Evolutionary conservation across 2,329 filamentous ascomycete genomes (phyloP).

Genomic region (Xylariaceae sp.): DNA sequence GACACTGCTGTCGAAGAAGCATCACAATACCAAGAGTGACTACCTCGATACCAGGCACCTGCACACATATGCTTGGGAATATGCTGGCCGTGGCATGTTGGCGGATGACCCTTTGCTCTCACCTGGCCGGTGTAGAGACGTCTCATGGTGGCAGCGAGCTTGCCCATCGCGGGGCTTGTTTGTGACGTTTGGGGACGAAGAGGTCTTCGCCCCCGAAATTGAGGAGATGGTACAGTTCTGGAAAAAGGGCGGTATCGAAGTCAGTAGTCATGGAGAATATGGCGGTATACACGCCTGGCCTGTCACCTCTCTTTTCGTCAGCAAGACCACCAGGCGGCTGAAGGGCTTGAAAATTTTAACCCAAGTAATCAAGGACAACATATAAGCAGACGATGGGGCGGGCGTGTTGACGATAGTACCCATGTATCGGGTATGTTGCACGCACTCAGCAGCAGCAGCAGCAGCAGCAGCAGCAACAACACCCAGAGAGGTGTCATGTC

Average conservation of each 20-base stretch:
- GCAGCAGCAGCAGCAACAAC: not conserved
- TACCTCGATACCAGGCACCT: constrained; percentile 65
- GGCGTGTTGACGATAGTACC: not conserved
- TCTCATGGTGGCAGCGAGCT: constrained; percentile 60
- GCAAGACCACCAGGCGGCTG: constrained; percentile 45
- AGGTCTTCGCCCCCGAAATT: constrained; percentile 70
- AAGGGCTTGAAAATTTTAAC: constrained; percentile 45
- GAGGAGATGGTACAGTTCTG: constrained; percentile 53
- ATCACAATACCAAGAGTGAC: constrained; percentile 66
- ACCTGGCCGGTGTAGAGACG: constrained; percentile 64
- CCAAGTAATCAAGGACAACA: constrained; percentile 33
- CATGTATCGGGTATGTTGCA: not conserved
- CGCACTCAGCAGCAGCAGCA: not conserved
- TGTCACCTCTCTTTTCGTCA: constrained; percentile 59
- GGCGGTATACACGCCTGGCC: constrained; percentile 80
- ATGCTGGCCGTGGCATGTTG: constrained; percentile 49
- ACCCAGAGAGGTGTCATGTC: constrained; percentile 36
- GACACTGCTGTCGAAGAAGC: constrained; percentile 61
- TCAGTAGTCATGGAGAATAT: constrained; percentile 55
- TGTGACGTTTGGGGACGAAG: constrained; percentile 68
- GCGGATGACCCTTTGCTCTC: constrained; percentile 56
- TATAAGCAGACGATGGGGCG: constrained; percentile 9
- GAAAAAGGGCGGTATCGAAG: constrained; percentile 46
- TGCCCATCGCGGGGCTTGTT: constrained; percentile 62
- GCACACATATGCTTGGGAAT: constrained; percentile 65